Evolutionary conservation across 306 rosid species (phyloP).

Genomic region (Quercus dentata): DNA sequence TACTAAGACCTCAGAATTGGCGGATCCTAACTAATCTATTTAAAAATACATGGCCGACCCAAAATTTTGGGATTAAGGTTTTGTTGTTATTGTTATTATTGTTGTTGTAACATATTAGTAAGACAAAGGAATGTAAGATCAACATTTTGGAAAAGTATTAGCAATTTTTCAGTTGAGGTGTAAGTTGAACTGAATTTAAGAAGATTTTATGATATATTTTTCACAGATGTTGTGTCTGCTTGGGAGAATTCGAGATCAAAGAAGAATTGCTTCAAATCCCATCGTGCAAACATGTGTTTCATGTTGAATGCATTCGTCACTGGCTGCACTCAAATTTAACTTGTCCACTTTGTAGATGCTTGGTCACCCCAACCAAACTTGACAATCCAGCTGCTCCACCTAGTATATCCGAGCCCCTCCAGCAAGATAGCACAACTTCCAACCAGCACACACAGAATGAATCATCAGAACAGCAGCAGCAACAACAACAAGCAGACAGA

Average conservation of each 20-base stretch:
- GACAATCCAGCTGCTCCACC: slow-evolving; percentile 1
- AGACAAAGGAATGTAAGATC: background rate
- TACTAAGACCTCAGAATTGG: too few species aligned
- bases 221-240: slow-evolving; percentile 78
- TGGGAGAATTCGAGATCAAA: slow-evolving; percentile 72
- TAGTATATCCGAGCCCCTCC: background rate
- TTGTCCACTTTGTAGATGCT: slow-evolving; percentile 83
- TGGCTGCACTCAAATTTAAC: slow-evolving; percentile 79
- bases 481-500: background rate
- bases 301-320: slow-evolving; percentile 61
- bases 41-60: too few species aligned
- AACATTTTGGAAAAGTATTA: too few species aligned
- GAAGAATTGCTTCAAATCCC: slow-evolving; percentile 74
- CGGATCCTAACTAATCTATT: too few species aligned
- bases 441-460: slow-evolving; percentile 12
- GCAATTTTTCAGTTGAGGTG: background rate
- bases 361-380: slow-evolving; percentile 38
- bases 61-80: too few species aligned
- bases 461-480: slow-evolving; percentile 15
- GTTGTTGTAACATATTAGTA: background rate
- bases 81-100: too few species aligned
- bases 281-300: slow-evolving; percentile 78
- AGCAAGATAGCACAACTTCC: background rate
- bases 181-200: background rate
- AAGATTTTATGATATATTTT: background rate